phyloP scores from a whole-genome alignment of 2,329 filamentous ascomycete genomes.

The Alternaria arborescens region DNA sequence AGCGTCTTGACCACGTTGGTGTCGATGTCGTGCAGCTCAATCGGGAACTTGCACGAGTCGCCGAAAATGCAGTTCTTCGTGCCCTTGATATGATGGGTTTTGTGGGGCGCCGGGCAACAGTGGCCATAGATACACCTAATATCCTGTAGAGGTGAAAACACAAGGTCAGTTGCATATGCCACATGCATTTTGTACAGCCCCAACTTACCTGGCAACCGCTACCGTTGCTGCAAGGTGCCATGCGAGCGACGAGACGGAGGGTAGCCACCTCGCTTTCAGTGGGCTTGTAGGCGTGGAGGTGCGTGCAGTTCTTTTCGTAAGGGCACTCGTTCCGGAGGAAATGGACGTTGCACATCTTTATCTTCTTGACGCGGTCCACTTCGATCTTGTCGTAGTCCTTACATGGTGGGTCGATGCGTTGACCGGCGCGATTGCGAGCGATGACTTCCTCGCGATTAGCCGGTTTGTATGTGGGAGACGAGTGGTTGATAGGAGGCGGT shows the following conservation, averaged over 20 bases:
- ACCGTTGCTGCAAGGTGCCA: conserved; percentile 69
- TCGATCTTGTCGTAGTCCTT: conserved; percentile 63
- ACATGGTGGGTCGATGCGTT: conserved; percentile 65
- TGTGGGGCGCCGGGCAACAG: conserved; percentile 63
- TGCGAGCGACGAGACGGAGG: conserved; percentile 67
- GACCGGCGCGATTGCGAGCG: conserved; percentile 65
- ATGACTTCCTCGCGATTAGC: conserved; percentile 52
- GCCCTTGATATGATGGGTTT: conserved; percentile 54
- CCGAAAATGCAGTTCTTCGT: conserved; percentile 66
- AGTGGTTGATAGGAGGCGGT: conserved; percentile 38
- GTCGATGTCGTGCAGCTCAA: conserved; percentile 67
- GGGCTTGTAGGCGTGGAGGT: conserved; percentile 63
- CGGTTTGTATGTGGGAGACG: conserved; percentile 32
- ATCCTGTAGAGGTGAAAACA: neutral
- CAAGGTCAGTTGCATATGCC: neutral
- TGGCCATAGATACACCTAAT: conserved; percentile 70
- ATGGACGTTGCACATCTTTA: conserved; percentile 70
- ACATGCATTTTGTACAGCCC: conserved; percentile 62
- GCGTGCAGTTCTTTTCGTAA: conserved; percentile 63
- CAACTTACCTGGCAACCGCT: conserved; percentile 66
- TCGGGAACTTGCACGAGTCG: conserved; percentile 65
- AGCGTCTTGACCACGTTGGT: conserved; percentile 63
- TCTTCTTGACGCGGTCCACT: conserved; percentile 66
- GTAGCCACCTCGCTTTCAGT: conserved; percentile 62
- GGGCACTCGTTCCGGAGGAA: conserved; percentile 67